Conservation (phyloP, 805 yeast genomes). For the Cyberlindnera japonica region DNA sequence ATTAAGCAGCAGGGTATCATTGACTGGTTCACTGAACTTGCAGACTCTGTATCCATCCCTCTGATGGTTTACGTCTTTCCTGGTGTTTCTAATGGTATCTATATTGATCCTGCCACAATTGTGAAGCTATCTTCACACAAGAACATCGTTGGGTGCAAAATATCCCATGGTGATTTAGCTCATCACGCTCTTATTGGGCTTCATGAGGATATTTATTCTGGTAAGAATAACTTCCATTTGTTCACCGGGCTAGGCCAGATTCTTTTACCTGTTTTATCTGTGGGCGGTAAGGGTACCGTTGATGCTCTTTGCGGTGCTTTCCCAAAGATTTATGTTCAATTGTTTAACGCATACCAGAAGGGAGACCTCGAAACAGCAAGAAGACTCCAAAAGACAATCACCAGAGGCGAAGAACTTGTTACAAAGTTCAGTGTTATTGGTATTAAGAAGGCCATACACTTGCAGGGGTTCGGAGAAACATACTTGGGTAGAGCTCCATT, state of each 20-base stretch:
- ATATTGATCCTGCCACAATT: constrained; percentile 34
- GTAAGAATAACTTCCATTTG: constrained; percentile 37
- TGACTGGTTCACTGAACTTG: constrained; percentile 39
- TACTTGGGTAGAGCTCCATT: constrained; percentile 46
- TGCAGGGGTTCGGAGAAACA: constrained; percentile 42
- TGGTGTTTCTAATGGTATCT: constrained; percentile 39
- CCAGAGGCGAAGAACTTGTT: constrained; percentile 39
- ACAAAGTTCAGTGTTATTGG: constrained; percentile 45
- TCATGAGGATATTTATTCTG: constrained; percentile 35
- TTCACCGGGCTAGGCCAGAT: constrained; percentile 52
- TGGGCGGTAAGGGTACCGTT: constrained; percentile 48
- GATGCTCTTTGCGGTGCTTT: constrained; percentile 52
- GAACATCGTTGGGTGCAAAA: constrained; percentile 48
- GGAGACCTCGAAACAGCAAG: constrained; percentile 42
- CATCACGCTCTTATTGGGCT: constrained; percentile 43
- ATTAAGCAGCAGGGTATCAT: constrained; percentile 44
- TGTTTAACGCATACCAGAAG: constrained; percentile 36
- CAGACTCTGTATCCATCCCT: constrained; percentile 37
- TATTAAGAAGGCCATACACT: constrained; percentile 40
- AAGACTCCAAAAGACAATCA: constrained; percentile 38
- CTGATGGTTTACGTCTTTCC: constrained; percentile 42
- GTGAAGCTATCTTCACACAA: constrained; percentile 34
- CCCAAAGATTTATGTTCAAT: constrained; percentile 44
- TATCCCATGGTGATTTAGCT: constrained; percentile 49
- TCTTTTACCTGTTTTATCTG: constrained; percentile 42